Conservation (phyloP, 2,329 filamentous ascomycete species). For the Ophiognomonia clavigignenti-juglandacearum region DNA sequence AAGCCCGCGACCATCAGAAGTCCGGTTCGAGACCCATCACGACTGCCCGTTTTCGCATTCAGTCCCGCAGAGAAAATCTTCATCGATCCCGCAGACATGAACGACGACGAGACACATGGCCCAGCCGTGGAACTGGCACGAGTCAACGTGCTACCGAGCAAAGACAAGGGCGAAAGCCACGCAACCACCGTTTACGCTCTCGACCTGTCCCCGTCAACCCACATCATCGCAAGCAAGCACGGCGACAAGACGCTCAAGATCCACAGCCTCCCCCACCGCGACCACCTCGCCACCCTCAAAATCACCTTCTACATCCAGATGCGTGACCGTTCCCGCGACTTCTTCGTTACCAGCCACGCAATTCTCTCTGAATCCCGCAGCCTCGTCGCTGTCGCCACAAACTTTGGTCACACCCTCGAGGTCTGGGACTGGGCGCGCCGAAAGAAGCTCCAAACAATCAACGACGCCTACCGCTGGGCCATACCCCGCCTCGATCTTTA, state of each 20-base stretch:
- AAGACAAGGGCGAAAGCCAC: constrained; percentile 24
- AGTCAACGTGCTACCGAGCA: constrained; percentile 21
- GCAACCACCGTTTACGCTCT: constrained; percentile 28
- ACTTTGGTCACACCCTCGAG: constrained; percentile 33
- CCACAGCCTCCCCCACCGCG: constrained; percentile 21
- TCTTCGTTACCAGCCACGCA: constrained; percentile 37
- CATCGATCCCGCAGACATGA: constrained; percentile 2
- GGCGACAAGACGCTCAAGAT: constrained; percentile 26
- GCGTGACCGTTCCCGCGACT: constrained; percentile 33
- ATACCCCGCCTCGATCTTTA: constrained; percentile 29
- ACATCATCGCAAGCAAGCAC: constrained; percentile 30
- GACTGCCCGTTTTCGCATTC: constrained; percentile 6
- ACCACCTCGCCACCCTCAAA: constrained; percentile 12
- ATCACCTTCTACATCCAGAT: constrained; percentile 32
- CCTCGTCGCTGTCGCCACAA: constrained; percentile 31
- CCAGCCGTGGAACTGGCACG: neutral
- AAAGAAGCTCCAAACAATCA: constrained; percentile 33
- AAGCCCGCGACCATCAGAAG: neutral
- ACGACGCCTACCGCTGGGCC: constrained; percentile 34
- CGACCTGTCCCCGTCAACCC: constrained; percentile 29
- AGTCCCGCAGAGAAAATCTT: constrained; percentile 13
- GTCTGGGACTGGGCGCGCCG: constrained; percentile 34
- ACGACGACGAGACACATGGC: neutral
- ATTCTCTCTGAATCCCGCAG: constrained; percentile 33
- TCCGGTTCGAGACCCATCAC: neutral